Evolutionary conservation across 257 asterid species (phyloP).

Genomic region (Plantago ovata): DNA sequence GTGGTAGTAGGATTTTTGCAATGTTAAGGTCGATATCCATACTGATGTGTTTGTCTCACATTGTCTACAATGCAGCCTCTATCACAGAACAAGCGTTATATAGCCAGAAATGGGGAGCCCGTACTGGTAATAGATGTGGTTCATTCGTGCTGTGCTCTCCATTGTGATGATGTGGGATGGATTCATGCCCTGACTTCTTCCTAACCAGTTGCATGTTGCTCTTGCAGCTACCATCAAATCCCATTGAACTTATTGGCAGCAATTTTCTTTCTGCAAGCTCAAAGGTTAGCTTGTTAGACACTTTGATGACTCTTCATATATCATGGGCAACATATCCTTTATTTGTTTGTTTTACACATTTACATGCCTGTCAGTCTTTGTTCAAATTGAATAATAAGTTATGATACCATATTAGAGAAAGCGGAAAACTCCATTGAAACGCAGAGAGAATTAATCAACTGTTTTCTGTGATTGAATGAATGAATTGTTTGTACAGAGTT

Average conservation of each 20-base stretch:
- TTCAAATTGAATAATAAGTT: too few species aligned
- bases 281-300: constrained; percentile 48
- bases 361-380: too few species aligned
- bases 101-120: constrained; percentile 75
- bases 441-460: too few species aligned
- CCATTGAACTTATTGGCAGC: constrained; percentile 62
- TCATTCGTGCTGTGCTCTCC: constrained; percentile 4
- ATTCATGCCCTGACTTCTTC: constrained; percentile 17
- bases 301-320: constrained; percentile 15
- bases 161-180: constrained; percentile 7
- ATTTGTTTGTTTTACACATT: not conserved
- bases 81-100: constrained; percentile 82
- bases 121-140: constrained; percentile 49
- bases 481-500: too few species aligned
- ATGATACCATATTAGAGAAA: too few species aligned
- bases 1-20: constrained; percentile 8
- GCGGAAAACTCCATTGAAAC: too few species aligned
- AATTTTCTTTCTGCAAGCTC: constrained; percentile 68
- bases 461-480: too few species aligned
- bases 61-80: constrained; percentile 58
- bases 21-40: constrained; percentile 11
- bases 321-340: constrained; percentile 4
- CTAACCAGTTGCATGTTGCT: constrained; percentile 21
- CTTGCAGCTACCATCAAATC: constrained; percentile 81
- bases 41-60: constrained; percentile 7